Evolutionary conservation across 768 basidiomycete genomes (phyloP).

Genomic region (Mycena floridula): DNA sequence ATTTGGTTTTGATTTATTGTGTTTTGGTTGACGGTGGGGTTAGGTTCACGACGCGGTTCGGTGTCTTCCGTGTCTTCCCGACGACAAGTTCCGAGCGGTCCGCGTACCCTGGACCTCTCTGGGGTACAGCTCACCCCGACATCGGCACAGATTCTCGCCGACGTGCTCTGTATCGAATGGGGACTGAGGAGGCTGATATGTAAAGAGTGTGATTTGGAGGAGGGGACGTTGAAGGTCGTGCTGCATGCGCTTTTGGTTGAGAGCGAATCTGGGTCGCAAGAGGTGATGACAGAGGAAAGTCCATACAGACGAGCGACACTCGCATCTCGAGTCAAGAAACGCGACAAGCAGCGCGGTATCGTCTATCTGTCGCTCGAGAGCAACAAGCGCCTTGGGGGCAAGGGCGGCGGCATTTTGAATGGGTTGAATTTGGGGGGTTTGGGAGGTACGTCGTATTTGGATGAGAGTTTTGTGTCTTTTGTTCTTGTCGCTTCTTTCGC

Average conservation of each 20-base stretch:
- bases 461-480: too few species aligned
- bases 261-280: too few species aligned
- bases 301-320: too few species aligned
- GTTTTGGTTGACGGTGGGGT: neutral
- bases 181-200: constrained; percentile 81
- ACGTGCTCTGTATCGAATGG: constrained; percentile 91
- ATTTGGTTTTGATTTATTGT: neutral
- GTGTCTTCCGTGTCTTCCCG: constrained; percentile 15
- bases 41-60: neutral
- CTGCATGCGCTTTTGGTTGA: constrained; percentile 87
- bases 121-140: constrained; percentile 67
- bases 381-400: constrained; percentile 72
- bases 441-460: too few species aligned
- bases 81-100: constrained; percentile 48
- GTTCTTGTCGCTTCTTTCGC: too few species aligned
- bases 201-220: constrained; percentile 84
- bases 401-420: constrained; percentile 68
- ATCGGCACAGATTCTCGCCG: constrained; percentile 76
- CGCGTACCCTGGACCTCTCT: constrained; percentile 75
- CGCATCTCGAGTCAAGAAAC: too few species aligned
- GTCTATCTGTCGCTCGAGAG: constrained; percentile 83
- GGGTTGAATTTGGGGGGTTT: too few species aligned
- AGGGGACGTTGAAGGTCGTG: constrained; percentile 84
- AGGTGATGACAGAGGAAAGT: too few species aligned
- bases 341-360: too few species aligned